Base-by-base conservation (phyloP, 2,329 filamentous ascomycete genomes). In the Ustulina deusta region DNA sequence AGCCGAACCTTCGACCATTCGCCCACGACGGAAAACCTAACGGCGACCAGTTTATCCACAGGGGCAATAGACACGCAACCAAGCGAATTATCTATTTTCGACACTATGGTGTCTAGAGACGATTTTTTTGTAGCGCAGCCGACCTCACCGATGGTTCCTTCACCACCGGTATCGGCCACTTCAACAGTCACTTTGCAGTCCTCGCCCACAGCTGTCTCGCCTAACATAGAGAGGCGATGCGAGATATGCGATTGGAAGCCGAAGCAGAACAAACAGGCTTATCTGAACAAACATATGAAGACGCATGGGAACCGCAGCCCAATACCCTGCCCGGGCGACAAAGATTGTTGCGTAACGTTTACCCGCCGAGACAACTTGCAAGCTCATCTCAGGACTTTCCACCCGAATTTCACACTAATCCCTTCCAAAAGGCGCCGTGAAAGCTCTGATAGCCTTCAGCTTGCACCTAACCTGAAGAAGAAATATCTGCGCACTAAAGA, bases 331-430 rank as follows among this genome's bases (percentile, higher is more conserved):
- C 4, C 4, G 15, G 9, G 11, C 2, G 20, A 46, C 20, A n/a
- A n/a, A n/a, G n/a, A n/a, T n/a, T n/a, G n/a, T n/a, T 70, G 68
- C 36, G 1, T 9, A 1, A n/a, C 2, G 2, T 70, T 68, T 13
- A 63, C 65, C 25, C 68, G 68, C 3, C 34, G 11, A 22, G 68
- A 70, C 25, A 70, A 70, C 25, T 7, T 60, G 13, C n/a, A 5
- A 1, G 15, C 6, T n/a, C 68, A 70, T 34, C 6, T 44, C 6
- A 56, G 25, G 27, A 6, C 7, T 15, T 22, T 22, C n/a, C 40
- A 54, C 11, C n/a, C n/a, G n/a, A n/a, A n/a, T n/a, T n/a, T n/a
- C n/a, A n/a, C n/a, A n/a, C n/a, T 13, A 29, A 15, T 40, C 40
- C 20, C 51, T 29, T 15, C 10, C 13, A 66, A 63, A 17, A 54